These are phyloP conservation scores for Globisporangium middletonii DNA, from an alignment of 352 stramenopile genomes.

Conservation along the genomic window DNA sequence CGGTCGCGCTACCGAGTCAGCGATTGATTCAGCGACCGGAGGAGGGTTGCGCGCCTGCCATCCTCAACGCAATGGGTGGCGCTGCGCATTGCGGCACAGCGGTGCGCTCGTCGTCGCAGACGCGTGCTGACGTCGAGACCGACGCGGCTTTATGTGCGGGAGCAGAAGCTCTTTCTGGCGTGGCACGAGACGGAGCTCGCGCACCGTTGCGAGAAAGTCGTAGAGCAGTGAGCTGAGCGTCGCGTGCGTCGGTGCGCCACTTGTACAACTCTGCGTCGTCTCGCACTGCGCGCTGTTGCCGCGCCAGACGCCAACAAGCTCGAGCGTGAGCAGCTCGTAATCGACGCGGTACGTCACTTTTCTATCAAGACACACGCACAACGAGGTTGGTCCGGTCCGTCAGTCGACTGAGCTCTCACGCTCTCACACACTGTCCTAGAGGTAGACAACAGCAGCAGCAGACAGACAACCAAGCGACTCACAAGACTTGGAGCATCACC, in stretches of 20 bases:
- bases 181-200: constrained; percentile 70
- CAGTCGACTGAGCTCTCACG: neutral
- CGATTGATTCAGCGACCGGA: no score
- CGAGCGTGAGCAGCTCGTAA: constrained; percentile 15
- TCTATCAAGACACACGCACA: constrained; percentile 2
- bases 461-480: constrained; percentile 21
- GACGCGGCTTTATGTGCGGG: constrained; percentile 9
- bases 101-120: no score
- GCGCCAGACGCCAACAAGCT: constrained; percentile 18
- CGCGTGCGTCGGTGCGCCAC: constrained; percentile 22
- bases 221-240: constrained; percentile 43
- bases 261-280: neutral
- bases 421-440: no score
- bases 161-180: constrained; percentile 67
- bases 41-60: no score
- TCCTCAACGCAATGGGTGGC: no score
- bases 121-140: constrained; percentile 5
- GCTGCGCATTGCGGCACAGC: no score
- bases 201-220: constrained; percentile 74
- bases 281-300: neutral
- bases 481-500: constrained; percentile 81
- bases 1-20: no score
- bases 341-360: constrained; percentile 15
- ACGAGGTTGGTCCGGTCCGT: neutral
- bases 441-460: neutral